A percentile compares a stretch with the other conserved stretches of the same genome.
Conservation (phyloP, 768 basidiomycete genomes). For the Termitomyces sp. region DNA sequence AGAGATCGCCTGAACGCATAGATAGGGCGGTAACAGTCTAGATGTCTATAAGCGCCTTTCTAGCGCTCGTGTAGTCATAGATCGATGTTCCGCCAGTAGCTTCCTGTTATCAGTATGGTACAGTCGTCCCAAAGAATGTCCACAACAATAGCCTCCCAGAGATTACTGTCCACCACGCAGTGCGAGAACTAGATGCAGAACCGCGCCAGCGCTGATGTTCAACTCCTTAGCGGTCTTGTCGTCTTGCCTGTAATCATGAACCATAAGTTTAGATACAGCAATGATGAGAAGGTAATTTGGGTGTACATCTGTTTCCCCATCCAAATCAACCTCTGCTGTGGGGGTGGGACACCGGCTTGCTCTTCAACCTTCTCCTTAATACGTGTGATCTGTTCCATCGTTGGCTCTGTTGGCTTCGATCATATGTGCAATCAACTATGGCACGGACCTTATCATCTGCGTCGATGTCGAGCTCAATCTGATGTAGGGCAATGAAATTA, state of each 20-base stretch:
- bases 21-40: background rate
- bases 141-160: background rate
- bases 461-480: conserved; percentile 97
- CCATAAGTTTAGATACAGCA: conserved; percentile 33
- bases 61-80: background rate
- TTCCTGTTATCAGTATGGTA: conserved; percentile 11
- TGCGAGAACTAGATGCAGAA: conserved; percentile 92
- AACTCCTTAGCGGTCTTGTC: conserved; percentile 87
- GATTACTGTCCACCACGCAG: conserved; percentile 80
- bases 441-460: conserved; percentile 72
- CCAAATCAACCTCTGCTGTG: conserved; percentile 92
- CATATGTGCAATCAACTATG: background rate
- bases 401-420: background rate
- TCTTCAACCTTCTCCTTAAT: conserved; percentile 99
- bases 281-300: background rate
- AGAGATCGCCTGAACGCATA: background rate
- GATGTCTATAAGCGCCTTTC: background rate
- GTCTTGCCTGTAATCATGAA: conserved; percentile 34
- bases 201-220: conserved; percentile 80
- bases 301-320: conserved; percentile 89
- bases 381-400: conserved; percentile 64
- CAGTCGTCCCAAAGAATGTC: background rate
- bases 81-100: background rate
- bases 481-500: background rate
- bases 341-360: conserved; percentile 96